Conservation (phyloP, 2,329 filamentous ascomycete species). For the Penicillium sp. region DNA sequence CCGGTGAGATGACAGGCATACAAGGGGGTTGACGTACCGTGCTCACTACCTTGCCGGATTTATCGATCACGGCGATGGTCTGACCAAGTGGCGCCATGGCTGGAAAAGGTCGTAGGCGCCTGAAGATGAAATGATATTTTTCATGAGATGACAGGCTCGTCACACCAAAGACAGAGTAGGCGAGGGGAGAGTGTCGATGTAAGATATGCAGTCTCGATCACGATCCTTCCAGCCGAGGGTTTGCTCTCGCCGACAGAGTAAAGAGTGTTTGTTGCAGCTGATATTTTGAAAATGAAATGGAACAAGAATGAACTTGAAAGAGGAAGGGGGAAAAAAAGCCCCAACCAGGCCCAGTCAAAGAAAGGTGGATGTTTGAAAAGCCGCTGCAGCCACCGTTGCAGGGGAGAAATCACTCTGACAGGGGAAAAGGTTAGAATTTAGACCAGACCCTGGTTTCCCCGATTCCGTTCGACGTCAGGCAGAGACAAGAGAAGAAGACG, state of each 20-base stretch:
- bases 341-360: no score
- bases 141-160: slow-evolving; percentile 13
- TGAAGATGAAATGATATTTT: slow-evolving; percentile 8
- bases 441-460: no score
- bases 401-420: no score
- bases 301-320: no score
- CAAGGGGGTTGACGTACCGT: slow-evolving; percentile 54
- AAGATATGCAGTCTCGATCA: no score
- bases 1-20: slow-evolving; percentile 16
- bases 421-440: no score
- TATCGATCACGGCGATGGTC: slow-evolving; percentile 85
- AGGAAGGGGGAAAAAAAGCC: no score
- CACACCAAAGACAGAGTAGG: slow-evolving; percentile 8
- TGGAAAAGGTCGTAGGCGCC: slow-evolving; percentile 12
- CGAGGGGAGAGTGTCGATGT: slow-evolving; percentile 7
- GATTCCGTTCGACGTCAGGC: no score
- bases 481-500: no score
- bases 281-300: neutral
- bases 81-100: slow-evolving; percentile 46
- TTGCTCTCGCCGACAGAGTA: neutral
- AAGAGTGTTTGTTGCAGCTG: neutral
- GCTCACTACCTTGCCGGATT: slow-evolving; percentile 83
- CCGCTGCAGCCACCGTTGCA: no score
- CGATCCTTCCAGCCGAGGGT: no score
- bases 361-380: no score